These are phyloP conservation scores for Dryas octopetala DNA, from an alignment of 306 rosid species.

Conservation along the genomic window DNA sequence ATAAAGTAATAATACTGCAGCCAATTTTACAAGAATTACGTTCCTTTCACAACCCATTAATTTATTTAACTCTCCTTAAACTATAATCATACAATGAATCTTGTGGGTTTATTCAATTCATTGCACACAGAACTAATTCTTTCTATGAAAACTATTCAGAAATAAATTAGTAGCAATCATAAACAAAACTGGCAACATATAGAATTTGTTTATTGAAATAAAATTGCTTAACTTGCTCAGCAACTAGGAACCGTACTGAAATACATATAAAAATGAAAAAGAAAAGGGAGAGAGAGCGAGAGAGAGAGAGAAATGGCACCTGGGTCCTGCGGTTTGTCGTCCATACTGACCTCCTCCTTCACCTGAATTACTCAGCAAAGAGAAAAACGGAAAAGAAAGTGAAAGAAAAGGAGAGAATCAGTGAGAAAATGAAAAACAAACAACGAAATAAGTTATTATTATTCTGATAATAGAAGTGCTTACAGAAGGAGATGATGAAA, in stretches of 20 bases:
- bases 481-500: slow-evolving; percentile 9
- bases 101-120: neutral
- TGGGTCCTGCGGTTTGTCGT: slow-evolving; percentile 34
- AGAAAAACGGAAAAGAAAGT: neutral
- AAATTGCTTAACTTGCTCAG: neutral
- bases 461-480: neutral
- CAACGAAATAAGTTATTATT: neutral
- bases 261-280: neutral
- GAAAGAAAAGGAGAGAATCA: neutral
- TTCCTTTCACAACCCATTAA: neutral
- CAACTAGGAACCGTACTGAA: neutral
- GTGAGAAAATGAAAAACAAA: neutral
- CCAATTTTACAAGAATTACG: neutral
- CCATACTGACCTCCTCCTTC: slow-evolving; percentile 37
- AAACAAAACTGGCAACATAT: neutral
- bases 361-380: slow-evolving; percentile 21
- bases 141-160: neutral
- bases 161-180: neutral
- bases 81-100: neutral
- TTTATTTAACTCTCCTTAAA: neutral
- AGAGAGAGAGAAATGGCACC: slow-evolving; percentile 36
- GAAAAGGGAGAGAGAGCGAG: neutral
- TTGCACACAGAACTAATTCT: neutral
- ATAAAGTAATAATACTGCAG: neutral
- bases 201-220: neutral